These are phyloP conservation scores for Apiotrichum mycotoxinovorans DNA, from an alignment of 1,284 basidiomycete species.

Conservation along the genomic window DNA sequence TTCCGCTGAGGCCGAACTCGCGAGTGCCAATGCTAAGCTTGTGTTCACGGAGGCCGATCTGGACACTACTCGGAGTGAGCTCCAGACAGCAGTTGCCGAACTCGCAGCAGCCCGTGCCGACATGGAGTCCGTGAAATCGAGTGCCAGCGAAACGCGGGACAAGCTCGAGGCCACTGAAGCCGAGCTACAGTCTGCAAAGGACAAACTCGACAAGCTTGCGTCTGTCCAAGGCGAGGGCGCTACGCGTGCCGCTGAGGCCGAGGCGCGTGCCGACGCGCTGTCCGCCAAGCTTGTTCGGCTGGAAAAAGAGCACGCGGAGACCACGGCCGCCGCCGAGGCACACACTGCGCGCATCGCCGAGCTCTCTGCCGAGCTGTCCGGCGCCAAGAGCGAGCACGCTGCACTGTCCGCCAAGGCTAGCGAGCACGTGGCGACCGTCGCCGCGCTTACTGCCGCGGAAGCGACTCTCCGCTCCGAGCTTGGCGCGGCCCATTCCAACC, in stretches of 20 bases:
- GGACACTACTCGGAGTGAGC: neutral
- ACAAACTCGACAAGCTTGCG: neutral
- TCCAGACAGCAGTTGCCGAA: slow-evolving; percentile 1
- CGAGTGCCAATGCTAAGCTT: neutral
- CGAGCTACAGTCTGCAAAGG: neutral
- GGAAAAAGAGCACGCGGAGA: neutral
- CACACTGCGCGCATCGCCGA: neutral
- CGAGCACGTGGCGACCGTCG: neutral
- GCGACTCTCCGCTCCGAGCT: neutral
- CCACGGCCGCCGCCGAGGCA: neutral
- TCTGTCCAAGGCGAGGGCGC: neutral
- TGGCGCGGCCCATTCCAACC: neutral
- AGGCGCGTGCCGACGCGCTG: neutral
- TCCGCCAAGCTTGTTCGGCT: neutral
- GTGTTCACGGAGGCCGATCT: neutral
- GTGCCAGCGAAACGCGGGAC: neutral
- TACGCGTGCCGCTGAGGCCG: neutral
- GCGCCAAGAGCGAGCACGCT: neutral
- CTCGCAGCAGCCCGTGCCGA: neutral
- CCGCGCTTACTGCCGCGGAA: neutral
- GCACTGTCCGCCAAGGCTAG: neutral
- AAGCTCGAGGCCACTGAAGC: neutral
- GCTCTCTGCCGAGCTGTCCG: neutral
- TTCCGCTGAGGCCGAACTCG: neutral
- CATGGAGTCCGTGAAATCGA: neutral